Conservation (phyloP, 768 basidiomycete species). For the Paxillus rubicundulus region DNA sequence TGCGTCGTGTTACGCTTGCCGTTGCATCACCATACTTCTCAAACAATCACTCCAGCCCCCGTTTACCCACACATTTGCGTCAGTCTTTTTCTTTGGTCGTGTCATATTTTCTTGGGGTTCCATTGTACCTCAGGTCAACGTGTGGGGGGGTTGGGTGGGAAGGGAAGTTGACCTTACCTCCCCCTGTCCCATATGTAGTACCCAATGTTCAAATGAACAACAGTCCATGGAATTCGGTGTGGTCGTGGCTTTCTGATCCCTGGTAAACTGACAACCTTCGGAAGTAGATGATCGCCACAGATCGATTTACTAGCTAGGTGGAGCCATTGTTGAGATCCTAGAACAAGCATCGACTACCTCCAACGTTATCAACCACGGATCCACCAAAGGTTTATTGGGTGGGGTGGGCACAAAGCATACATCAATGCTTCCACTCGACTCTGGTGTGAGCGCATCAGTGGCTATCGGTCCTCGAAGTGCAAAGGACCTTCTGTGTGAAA, state of each 20-base stretch:
- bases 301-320: too few relatives aligned
- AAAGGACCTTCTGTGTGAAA: neutral
- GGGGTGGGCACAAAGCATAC: too few relatives aligned
- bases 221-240: neutral
- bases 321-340: neutral
- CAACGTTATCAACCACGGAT: too few relatives aligned
- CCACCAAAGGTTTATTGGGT: too few relatives aligned
- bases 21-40: slow-evolving; percentile 21
- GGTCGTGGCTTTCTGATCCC: too few relatives aligned
- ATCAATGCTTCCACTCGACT: too few relatives aligned
- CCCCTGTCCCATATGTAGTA: slow-evolving; percentile 8
- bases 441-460: neutral
- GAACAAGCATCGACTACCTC: too few relatives aligned
- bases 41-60: neutral
- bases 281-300: neutral
- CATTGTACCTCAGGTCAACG: slow-evolving; percentile 3
- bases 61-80: slow-evolving; percentile 13
- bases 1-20: slow-evolving; percentile 21
- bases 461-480: neutral
- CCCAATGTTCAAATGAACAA: slow-evolving; percentile 1
- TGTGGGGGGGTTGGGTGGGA: slow-evolving; percentile 20
- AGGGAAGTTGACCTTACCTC: slow-evolving; percentile 38
- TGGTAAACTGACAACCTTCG: too few relatives aligned
- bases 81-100: slow-evolving; percentile 12
- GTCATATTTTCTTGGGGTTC: slow-evolving; percentile 19